Conservation (phyloP, 345 rosid species). For the Lepidium sativum region DNA sequence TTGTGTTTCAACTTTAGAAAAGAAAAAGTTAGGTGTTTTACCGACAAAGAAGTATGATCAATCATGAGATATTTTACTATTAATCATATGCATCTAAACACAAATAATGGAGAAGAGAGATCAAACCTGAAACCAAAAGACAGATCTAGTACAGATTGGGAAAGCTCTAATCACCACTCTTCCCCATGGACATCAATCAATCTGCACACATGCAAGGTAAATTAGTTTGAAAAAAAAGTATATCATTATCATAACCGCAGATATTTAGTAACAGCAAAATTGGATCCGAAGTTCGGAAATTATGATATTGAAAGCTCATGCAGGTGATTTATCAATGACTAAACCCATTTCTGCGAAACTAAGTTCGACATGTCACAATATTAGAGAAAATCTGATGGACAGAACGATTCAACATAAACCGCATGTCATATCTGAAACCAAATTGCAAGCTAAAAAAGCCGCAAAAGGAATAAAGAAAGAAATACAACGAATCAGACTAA, state of each 20-base stretch:
- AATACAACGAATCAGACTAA: neutral
- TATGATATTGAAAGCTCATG: neutral
- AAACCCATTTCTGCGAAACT: neutral
- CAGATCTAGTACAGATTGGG: neutral
- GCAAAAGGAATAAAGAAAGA: neutral
- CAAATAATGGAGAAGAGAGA: neutral
- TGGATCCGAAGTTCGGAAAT: neutral
- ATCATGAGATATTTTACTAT: neutral
- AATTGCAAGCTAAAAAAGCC: neutral
- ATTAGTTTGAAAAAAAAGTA: neutral
- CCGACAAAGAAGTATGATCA: neutral
- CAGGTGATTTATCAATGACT: slow-evolving; percentile 1
- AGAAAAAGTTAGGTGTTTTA: neutral
- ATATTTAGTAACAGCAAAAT: neutral
- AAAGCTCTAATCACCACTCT: neutral
- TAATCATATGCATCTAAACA: neutral
- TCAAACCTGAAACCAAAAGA: slow-evolving; percentile 11
- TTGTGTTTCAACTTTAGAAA: neutral
- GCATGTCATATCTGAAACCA: neutral
- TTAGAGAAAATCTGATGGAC: neutral
- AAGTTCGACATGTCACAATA: neutral
- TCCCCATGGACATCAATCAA: neutral
- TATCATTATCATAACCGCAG: neutral
- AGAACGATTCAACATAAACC: neutral
- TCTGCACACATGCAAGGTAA: slow-evolving; percentile 17